Percentiles rank a stretch among this genome's conserved stretches.
Evolutionary conservation across 140 eudicot genomes (phyloP).

Genomic region (Flaveria floridana): DNA sequence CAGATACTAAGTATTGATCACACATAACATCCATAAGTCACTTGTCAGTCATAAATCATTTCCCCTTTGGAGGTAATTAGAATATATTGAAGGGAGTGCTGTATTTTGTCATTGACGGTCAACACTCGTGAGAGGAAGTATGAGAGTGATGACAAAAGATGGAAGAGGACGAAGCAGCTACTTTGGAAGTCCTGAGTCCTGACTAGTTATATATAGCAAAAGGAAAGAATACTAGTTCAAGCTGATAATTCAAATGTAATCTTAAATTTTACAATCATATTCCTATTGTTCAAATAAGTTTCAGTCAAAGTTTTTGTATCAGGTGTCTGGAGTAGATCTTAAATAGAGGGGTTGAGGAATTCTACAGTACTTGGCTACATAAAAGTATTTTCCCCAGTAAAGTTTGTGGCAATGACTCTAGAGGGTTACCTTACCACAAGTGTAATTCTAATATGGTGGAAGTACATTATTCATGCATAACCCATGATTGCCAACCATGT

Average conservation of each 20-base stretch:
- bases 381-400: background rate
- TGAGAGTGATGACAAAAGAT: constrained; percentile 5
- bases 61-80: background rate
- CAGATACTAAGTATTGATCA: background rate
- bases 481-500: background rate
- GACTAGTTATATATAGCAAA: background rate
- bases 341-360: too few species aligned
- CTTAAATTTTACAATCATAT: background rate
- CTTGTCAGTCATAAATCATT: background rate
- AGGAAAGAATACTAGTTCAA: constrained; percentile 4
- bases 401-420: background rate
- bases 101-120: background rate
- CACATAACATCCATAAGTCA: background rate
- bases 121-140: background rate
- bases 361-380: too few species aligned
- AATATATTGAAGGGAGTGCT: background rate
- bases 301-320: background rate
- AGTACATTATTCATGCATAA: background rate
- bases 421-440: constrained; percentile 5
- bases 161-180: background rate
- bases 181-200: background rate
- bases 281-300: background rate
- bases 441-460: background rate
- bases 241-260: background rate
- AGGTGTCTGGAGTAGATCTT: background rate